phyloP scores from a whole-genome alignment of 306 rosid genomes.

The Malus sieversii region DNA sequence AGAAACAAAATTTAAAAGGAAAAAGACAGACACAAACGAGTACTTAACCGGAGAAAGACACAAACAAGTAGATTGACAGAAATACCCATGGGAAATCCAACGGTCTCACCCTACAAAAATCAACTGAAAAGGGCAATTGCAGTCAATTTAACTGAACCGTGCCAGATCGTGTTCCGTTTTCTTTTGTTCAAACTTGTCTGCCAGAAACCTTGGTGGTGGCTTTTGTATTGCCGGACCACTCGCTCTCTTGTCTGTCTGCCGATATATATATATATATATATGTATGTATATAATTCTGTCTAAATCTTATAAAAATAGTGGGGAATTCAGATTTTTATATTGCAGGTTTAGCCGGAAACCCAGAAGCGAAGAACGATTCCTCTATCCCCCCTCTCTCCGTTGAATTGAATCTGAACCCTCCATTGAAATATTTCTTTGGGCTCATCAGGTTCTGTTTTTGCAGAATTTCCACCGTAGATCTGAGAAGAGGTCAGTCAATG shows the following conservation, averaged over 20 bases:
- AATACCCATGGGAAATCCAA: neutral
- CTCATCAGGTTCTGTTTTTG: conserved; percentile 4
- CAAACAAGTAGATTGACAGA: neutral
- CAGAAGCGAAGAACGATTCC: neutral
- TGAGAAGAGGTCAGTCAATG: conserved; percentile 10
- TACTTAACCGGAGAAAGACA: neutral
- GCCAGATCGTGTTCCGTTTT: neutral
- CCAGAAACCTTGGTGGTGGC: conserved; percentile 21
- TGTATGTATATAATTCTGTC: neutral
- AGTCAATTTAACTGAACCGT: conserved; percentile 22
- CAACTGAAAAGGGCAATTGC: conserved; percentile 3
- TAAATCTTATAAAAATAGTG: neutral
- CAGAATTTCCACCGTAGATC: conserved; percentile 26
- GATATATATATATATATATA: neutral
- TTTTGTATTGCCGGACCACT: conserved; percentile 2
- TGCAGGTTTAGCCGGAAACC: conserved; percentile 15
- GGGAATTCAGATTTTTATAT: neutral
- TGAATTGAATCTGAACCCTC: neutral
- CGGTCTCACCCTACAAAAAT: too few species aligned
- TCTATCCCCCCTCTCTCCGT: neutral
- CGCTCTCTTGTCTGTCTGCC: neutral
- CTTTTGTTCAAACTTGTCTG: neutral
- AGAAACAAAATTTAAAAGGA: neutral
- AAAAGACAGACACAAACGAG: neutral
- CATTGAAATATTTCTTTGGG: neutral